phyloP scores from a whole-genome alignment of 2,329 filamentous ascomycete genomes.

The Venturia effusa region DNA sequence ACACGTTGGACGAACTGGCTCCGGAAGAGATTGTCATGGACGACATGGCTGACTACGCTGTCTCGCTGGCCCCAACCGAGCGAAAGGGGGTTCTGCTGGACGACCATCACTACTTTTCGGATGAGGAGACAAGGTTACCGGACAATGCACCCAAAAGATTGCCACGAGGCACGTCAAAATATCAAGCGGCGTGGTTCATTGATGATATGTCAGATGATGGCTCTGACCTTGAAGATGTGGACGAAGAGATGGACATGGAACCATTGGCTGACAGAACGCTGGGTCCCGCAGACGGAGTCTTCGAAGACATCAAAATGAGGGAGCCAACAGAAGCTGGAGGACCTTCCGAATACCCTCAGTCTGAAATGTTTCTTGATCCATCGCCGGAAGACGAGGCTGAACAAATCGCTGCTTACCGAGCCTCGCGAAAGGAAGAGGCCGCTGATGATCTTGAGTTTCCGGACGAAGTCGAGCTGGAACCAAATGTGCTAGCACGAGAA shows the following conservation, averaged over 20 bases:
- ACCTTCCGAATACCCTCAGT: constrained; percentile 84
- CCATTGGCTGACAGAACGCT: constrained; percentile 33
- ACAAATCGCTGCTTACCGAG: constrained; percentile 72
- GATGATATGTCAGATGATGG: constrained; percentile 72
- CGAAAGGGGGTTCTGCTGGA: constrained; percentile 83
- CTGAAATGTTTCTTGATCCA: constrained; percentile 77
- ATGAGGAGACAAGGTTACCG: constrained; percentile 58
- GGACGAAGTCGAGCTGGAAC: constrained; percentile 90
- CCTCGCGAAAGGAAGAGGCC: constrained; percentile 58
- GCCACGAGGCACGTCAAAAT: constrained; percentile 84
- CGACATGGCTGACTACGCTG: constrained; percentile 44
- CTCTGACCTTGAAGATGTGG: constrained; percentile 58
- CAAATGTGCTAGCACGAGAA: constrained; percentile 76
- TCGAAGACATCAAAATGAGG: constrained; percentile 37
- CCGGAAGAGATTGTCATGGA: constrained; percentile 78
- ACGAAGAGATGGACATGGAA: constrained; percentile 38
- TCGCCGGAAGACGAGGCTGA: constrained; percentile 74
- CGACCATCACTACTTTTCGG: constrained; percentile 96
- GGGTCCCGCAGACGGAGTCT: constrained; percentile 69
- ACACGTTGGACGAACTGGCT: constrained; percentile 72
- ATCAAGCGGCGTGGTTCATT: constrained; percentile 91
- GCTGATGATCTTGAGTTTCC: constrained; percentile 92
- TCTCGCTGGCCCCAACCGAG: constrained; percentile 33
- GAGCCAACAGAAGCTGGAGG: constrained; percentile 49
- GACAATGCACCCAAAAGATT: constrained; percentile 53